Evolutionary conservation across 768 basidiomycete genomes (phyloP).

Genomic region (Agrocybe pediades): DNA sequence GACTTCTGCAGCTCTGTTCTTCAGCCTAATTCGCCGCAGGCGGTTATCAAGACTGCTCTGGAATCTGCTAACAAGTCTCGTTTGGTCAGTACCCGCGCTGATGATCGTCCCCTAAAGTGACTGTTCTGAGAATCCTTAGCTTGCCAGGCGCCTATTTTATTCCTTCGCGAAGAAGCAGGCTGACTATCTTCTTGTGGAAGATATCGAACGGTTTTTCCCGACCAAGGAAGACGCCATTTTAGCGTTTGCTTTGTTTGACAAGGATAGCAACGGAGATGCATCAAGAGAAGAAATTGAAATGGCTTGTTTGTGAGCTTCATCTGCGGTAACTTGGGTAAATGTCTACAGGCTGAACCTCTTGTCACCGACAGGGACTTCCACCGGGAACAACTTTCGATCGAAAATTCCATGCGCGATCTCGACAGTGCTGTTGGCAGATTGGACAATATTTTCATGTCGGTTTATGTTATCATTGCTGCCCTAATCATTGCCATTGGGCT

Average conservation of each 20-base stretch:
- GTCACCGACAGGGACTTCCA: slow-evolving; percentile 64
- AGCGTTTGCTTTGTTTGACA: slow-evolving; percentile 71
- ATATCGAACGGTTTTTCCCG: slow-evolving; percentile 74
- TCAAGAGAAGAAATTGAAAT: slow-evolving; percentile 76
- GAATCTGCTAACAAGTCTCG: slow-evolving; percentile 81
- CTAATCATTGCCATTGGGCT: slow-evolving; percentile 86
- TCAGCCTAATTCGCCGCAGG: slow-evolving; percentile 85
- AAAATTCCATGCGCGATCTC: slow-evolving; percentile 85
- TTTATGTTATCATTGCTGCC: slow-evolving; percentile 70
- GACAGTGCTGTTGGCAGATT: slow-evolving; percentile 87
- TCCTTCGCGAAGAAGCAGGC: slow-evolving; percentile 70
- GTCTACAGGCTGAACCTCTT: not conserved
- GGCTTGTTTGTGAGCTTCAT: slow-evolving; percentile 57
- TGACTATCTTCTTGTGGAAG: slow-evolving; percentile 61
- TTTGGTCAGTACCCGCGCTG: slow-evolving; percentile 38
- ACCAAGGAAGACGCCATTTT: slow-evolving; percentile 65
- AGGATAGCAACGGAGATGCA: slow-evolving; percentile 72
- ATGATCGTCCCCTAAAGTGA: slow-evolving; percentile 3
- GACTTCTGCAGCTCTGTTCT: slow-evolving; percentile 57
- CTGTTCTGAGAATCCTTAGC: slow-evolving; percentile 35
- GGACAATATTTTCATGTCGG: slow-evolving; percentile 83
- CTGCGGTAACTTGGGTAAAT: slow-evolving; percentile 1
- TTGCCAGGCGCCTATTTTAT: slow-evolving; percentile 85
- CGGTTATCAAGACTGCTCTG: slow-evolving; percentile 78
- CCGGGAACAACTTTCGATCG: slow-evolving; percentile 81